A percentile compares a stretch with the other conserved stretches of the same genome.
phyloP scores from a whole-genome alignment of 169 alveolate genomes.

The Plasmodium yoelii region DNA sequence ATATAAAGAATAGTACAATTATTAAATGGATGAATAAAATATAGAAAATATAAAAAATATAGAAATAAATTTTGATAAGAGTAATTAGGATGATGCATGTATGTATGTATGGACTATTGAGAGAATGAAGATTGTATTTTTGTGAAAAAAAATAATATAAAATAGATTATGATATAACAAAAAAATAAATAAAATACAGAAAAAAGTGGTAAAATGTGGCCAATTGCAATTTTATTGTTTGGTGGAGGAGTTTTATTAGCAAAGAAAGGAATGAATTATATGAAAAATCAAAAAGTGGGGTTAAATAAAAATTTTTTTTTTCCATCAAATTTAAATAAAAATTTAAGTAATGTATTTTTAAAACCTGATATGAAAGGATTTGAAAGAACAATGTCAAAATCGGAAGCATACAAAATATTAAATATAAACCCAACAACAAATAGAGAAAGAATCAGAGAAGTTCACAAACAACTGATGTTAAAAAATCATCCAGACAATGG shows the following conservation, averaged over 20 bases:
- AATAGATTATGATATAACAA: too few relatives aligned
- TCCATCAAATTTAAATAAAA: constrained; percentile 40
- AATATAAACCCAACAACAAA: constrained; percentile 85
- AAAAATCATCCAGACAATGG: constrained; percentile 93
- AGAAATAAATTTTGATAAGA: too few relatives aligned
- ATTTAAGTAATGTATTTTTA: constrained; percentile 37
- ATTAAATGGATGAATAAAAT: not conserved
- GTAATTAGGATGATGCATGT: too few relatives aligned
- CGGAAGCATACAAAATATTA: constrained; percentile 84
- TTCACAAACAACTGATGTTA: constrained; percentile 91
- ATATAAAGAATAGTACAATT: too few relatives aligned
- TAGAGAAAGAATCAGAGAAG: constrained; percentile 86
- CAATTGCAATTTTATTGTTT: constrained; percentile 50
- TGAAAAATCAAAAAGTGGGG: constrained; percentile 29
- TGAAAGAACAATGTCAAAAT: constrained; percentile 82
- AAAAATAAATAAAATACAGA: too few relatives aligned
- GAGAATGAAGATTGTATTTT: too few relatives aligned
- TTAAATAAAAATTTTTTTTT: constrained; percentile 28
- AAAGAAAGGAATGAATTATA: constrained; percentile 55
- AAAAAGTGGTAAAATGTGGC: constrained; percentile 34
- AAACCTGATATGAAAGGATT: constrained; percentile 80
- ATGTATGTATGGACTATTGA: too few relatives aligned
- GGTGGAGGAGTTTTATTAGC: constrained; percentile 63
- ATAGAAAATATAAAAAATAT: not conserved
- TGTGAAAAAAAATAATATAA: too few relatives aligned